Conservation (phyloP, 1,284 basidiomycete genomes). For the Leccinum fuscescens region DNA sequence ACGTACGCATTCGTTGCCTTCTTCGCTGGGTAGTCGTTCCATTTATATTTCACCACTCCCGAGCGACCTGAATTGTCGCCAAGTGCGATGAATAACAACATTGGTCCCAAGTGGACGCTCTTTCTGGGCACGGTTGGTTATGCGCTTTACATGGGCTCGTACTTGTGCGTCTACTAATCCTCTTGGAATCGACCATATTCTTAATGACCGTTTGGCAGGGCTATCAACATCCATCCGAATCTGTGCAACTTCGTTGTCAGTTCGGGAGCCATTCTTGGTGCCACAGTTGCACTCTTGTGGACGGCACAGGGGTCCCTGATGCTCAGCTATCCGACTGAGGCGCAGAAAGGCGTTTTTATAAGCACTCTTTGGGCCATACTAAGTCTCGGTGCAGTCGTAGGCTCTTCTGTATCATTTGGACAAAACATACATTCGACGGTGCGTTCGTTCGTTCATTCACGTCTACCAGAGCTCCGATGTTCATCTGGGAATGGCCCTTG, state of each 20-base stretch:
- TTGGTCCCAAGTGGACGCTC: slow-evolving; percentile 54
- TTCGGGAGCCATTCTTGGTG: slow-evolving; percentile 58
- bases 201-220: slow-evolving; percentile 25
- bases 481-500: not conserved
- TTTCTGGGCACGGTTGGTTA: slow-evolving; percentile 52
- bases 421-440: slow-evolving; percentile 44
- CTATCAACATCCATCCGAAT: slow-evolving; percentile 43
- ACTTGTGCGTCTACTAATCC: slow-evolving; percentile 33
- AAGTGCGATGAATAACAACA: slow-evolving; percentile 49
- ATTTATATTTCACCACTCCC: not conserved
- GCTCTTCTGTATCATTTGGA: slow-evolving; percentile 55
- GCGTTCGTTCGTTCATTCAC: not conserved
- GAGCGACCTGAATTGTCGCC: not conserved
- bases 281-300: slow-evolving; percentile 64
- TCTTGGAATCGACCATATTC: too few relatives aligned
- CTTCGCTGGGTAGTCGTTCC: slow-evolving; percentile 40
- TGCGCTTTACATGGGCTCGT: slow-evolving; percentile 52
- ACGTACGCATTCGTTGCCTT: slow-evolving; percentile 44
- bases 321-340: slow-evolving; percentile 58
- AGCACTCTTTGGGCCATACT: slow-evolving; percentile 69
- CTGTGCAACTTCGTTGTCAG: slow-evolving; percentile 49
- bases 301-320: slow-evolving; percentile 64
- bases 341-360: slow-evolving; percentile 59
- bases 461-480: not conserved
- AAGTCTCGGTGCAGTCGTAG: slow-evolving; percentile 63